Percentiles rank a stretch among this genome's conserved stretches.
Conservation (phyloP, 2,329 filamentous ascomycete genomes). For the Colletotrichum filicis region DNA sequence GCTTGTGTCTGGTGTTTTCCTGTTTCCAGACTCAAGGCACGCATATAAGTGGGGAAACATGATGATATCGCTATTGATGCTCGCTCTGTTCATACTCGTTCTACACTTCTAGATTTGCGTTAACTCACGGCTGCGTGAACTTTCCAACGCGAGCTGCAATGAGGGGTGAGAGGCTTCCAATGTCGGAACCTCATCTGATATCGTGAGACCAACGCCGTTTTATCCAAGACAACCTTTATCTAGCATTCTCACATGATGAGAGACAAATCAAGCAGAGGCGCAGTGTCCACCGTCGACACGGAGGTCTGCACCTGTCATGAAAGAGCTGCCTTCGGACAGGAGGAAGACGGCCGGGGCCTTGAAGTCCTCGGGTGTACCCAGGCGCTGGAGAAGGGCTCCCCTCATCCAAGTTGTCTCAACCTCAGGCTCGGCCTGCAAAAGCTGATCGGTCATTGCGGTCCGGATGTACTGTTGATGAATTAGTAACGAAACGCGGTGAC, state of each 20-base stretch:
- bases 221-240: not conserved
- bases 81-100: slow-evolving; percentile 10
- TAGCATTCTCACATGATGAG: not conserved
- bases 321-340: slow-evolving; percentile 65
- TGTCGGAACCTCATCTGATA: not conserved
- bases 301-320: slow-evolving; percentile 68
- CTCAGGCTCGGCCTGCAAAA: slow-evolving; percentile 57
- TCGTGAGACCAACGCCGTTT: not conserved
- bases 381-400: slow-evolving; percentile 62
- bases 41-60: not conserved
- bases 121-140: not conserved
- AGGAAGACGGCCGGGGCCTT: slow-evolving; percentile 67
- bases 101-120: slow-evolving; percentile 5
- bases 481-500: not conserved
- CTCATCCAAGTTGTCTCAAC: slow-evolving; percentile 64
- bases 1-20: not conserved
- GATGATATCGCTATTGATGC: slow-evolving; percentile 9
- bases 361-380: slow-evolving; percentile 67
- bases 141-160: not conserved
- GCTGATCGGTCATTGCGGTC: slow-evolving; percentile 58
- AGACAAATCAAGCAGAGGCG: slow-evolving; percentile 44
- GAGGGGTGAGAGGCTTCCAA: not conserved
- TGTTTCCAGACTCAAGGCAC: not conserved
- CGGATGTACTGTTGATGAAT: slow-evolving; percentile 51
- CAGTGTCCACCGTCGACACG: slow-evolving; percentile 68